Evolutionary conservation across 768 basidiomycete species (phyloP), one percentile per base, ranked within the genome.

Genomic region (Kwoniella shandongensis): DNA sequence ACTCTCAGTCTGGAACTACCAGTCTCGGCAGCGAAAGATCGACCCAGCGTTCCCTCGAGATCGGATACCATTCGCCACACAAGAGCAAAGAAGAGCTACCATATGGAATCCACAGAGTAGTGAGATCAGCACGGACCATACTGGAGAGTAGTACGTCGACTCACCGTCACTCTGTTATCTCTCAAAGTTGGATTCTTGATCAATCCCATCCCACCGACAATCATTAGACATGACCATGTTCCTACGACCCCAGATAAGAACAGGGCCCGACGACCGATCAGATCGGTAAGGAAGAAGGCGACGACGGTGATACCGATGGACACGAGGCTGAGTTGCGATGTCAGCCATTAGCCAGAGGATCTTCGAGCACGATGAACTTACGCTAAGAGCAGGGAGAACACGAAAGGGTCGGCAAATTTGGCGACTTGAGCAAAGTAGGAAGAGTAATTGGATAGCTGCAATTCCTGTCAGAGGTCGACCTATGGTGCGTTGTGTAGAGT

Each of bases 21-120:
- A 15, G 63, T 53, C 57, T 70, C 68, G 15, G 60, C 68, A 40
- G 54, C 45, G 30, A 35, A 69, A 10, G 65, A 51, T 63, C 68
- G 65, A 5, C 68, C 68, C 7, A 67, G 38, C 26, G 54, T 62
- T 18, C 65, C 68, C 5, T 61, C 40, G 25, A 65, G 40, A 3
- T 59, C 61, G 13, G 62, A 64, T 6, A 38, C 55, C 44, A 67
- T 46, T 26, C 65, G 51, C 68, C 65, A 67, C 30, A 66, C 52
- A 7, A 70, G 60, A 3, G 62, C 50, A 47, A 70, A 64, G 55
- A 65, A 65, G 32, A 69, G 58, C 63, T 65, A 35, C n/a, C n/a
- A n/a, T n/a, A 13, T 30, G 15, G 15, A 7, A 11, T 15, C 25
- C 27, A 54, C 3, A 20, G 26, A 25, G 30, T 2, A 20, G 38